phyloP scores from a whole-genome alignment of 139 green algal species.

The Choricystis sp. region DNA sequence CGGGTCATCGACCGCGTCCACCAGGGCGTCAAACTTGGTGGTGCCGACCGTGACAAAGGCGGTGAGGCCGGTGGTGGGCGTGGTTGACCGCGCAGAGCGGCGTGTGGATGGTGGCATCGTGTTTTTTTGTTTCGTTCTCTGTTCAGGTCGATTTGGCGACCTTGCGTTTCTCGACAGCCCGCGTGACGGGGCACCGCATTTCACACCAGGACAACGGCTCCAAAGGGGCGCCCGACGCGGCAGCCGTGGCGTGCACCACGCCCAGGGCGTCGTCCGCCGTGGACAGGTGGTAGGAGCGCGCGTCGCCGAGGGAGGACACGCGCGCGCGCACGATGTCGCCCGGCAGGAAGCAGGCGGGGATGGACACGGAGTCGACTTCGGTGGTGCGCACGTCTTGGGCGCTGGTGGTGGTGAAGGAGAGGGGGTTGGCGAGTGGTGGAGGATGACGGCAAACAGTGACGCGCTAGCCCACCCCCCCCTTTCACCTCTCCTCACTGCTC shows the following conservation, averaged over 20 bases:
- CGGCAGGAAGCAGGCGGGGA: slow-evolving; percentile 70
- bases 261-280: slow-evolving; percentile 82
- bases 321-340: slow-evolving; percentile 67
- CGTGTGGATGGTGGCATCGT: too few relatives aligned
- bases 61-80: background rate
- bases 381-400: slow-evolving; percentile 58
- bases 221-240: slow-evolving; percentile 42
- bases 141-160: slow-evolving; percentile 33
- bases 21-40: slow-evolving; percentile 63
- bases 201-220: slow-evolving; percentile 54
- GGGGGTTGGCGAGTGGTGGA: too few relatives aligned
- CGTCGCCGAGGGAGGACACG: slow-evolving; percentile 69
- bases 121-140: too few relatives aligned
- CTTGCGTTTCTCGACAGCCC: slow-evolving; percentile 54
- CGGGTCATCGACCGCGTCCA: slow-evolving; percentile 33
- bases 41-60: slow-evolving; percentile 73
- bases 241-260: slow-evolving; percentile 69
- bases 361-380: slow-evolving; percentile 71
- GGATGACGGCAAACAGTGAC: too few relatives aligned
- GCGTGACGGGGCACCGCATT: slow-evolving; percentile 68
- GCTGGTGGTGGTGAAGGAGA: background rate
- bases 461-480: too few relatives aligned
- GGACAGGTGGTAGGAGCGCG: slow-evolving; percentile 66
- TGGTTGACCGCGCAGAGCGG: too few relatives aligned
- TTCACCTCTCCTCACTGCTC: too few relatives aligned